Percentiles rank a stretch among this genome's conserved stretches.
Conservation (phyloP, 768 basidiomycete species). For the Clitopilus hobsonii region DNA sequence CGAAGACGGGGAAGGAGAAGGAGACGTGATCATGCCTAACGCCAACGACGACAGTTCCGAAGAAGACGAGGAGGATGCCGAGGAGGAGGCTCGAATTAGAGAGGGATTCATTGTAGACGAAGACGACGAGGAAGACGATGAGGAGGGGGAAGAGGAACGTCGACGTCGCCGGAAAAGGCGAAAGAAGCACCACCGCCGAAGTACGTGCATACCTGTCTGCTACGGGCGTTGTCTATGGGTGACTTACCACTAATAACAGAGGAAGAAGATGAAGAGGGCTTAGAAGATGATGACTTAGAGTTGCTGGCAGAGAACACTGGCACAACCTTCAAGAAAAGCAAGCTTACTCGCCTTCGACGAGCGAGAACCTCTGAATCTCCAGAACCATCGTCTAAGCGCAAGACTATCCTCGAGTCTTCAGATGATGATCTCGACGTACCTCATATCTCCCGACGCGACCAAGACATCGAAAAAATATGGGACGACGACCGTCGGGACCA, state of each 20-base stretch:
- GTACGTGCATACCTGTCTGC: slow-evolving; percentile 26
- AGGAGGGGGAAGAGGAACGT: slow-evolving; percentile 56
- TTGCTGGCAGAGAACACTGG: slow-evolving; percentile 89
- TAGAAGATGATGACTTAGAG: slow-evolving; percentile 95
- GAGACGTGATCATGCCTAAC: slow-evolving; percentile 49
- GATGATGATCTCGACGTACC: slow-evolving; percentile 71
- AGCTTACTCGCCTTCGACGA: slow-evolving; percentile 68
- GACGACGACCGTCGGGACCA: slow-evolving; percentile 73
- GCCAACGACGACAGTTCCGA: slow-evolving; percentile 82
- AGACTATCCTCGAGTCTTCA: slow-evolving; percentile 61
- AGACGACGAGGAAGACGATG: slow-evolving; percentile 83
- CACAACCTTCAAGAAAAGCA: slow-evolving; percentile 61
- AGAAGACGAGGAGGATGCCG: slow-evolving; percentile 87
- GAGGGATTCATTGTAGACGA: slow-evolving; percentile 94
- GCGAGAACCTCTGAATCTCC: slow-evolving; percentile 70
- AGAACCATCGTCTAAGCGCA: slow-evolving; percentile 56
- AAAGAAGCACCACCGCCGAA: slow-evolving; percentile 59
- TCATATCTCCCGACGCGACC: slow-evolving; percentile 50
- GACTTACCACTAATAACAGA: slow-evolving; percentile 8
- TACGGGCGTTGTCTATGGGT: too few species aligned
- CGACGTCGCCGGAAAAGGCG: slow-evolving; percentile 61
- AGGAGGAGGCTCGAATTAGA: slow-evolving; percentile 72
- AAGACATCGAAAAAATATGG: slow-evolving; percentile 74
- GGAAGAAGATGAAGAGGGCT: slow-evolving; percentile 56
- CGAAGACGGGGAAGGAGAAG: slow-evolving; percentile 54